These are phyloP conservation scores for Spathaspora girioi DNA, from an alignment of 805 yeast genomes.

Conservation along the genomic window DNA sequence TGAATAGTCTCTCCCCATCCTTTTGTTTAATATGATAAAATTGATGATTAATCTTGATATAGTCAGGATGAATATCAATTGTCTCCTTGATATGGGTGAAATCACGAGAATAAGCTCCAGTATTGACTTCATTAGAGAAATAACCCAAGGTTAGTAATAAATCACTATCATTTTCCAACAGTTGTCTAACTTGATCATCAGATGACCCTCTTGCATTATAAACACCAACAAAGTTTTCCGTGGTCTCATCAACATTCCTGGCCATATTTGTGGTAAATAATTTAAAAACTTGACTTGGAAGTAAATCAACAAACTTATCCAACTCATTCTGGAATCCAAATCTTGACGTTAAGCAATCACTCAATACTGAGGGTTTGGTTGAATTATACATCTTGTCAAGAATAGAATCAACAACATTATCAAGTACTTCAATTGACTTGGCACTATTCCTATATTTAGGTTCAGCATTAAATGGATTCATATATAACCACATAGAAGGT, in stretches of 20 bases:
- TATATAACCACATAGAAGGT: slow-evolving; percentile 16
- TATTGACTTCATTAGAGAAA: slow-evolving; percentile 34
- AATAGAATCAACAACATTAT: slow-evolving; percentile 29
- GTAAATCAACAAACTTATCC: slow-evolving; percentile 45
- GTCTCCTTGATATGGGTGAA: slow-evolving; percentile 19
- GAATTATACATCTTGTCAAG: slow-evolving; percentile 50
- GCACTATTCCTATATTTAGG: slow-evolving; percentile 6
- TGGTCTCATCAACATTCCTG: slow-evolving; percentile 73
- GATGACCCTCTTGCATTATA: slow-evolving; percentile 59
- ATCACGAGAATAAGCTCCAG: slow-evolving; percentile 21
- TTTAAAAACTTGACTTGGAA: slow-evolving; percentile 36
- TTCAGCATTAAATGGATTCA: slow-evolving; percentile 9
- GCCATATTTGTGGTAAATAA: slow-evolving; percentile 61
- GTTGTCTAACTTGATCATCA: slow-evolving; percentile 11
- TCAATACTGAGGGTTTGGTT: slow-evolving; percentile 60
- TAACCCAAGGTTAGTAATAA: slow-evolving; percentile 70
- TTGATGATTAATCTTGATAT: slow-evolving; percentile 32
- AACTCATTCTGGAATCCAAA: slow-evolving; percentile 45
- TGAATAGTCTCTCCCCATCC: slow-evolving; percentile 23
- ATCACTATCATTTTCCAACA: slow-evolving; percentile 51
- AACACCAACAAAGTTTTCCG: slow-evolving; percentile 61
- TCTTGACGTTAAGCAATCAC: slow-evolving; percentile 68
- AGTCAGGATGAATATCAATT: slow-evolving; percentile 42
- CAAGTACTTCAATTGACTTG: slow-evolving; percentile 12
- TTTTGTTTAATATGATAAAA: slow-evolving; percentile 16